phyloP scores from a whole-genome alignment of 805 yeast species.

The Blastobotrys terrestris region DNA sequence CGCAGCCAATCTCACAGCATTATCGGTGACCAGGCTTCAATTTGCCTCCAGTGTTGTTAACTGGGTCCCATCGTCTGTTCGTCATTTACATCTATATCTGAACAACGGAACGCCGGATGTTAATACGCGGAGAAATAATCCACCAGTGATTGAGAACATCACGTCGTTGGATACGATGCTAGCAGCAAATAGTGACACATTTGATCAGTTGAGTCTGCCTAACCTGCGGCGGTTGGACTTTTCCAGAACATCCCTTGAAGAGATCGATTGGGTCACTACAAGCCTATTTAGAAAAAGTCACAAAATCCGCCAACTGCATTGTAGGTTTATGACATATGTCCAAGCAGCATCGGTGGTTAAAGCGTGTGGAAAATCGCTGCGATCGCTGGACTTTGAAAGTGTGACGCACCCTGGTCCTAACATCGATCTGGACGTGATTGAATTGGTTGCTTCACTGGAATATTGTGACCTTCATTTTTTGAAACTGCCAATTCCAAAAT shows the following conservation, averaged over 20 bases:
- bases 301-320: not conserved
- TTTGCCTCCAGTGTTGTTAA: not conserved
- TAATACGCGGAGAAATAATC: not conserved
- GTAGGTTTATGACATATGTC: not conserved
- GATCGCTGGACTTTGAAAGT: not conserved
- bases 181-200: not conserved
- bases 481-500: not conserved
- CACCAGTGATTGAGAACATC: not conserved
- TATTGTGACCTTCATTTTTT: not conserved
- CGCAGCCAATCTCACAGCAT: not conserved
- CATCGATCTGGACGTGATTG: not conserved
- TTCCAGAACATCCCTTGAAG: not conserved
- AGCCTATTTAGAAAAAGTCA: not conserved
- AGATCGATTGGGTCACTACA: not conserved
- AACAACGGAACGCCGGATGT: not conserved
- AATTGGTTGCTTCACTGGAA: not conserved
- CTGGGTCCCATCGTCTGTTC: not conserved
- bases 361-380: not conserved
- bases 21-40: not conserved
- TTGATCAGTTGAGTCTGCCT: not conserved
- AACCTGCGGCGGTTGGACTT: not conserved
- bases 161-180: not conserved
- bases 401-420: not conserved
- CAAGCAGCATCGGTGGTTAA: not conserved
- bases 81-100: not conserved